Evolutionary conservation across 176 grass and related monocot species (phyloP).

Genomic region (Cenchrus fungigraminus): DNA sequence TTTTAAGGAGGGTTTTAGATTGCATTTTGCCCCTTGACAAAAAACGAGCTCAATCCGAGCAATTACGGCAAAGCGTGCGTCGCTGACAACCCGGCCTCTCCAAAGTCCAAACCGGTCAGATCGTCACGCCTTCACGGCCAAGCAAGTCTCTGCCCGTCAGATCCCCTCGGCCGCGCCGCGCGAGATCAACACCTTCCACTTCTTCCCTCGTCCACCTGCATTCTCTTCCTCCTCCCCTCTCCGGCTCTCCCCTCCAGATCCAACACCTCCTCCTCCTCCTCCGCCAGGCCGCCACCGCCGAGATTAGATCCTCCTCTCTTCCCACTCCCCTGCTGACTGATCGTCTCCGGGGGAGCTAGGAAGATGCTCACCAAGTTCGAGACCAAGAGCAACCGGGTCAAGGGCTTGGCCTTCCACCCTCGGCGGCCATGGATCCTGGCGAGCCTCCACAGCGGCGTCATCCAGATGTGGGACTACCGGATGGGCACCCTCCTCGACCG

Average conservation of each 20-base stretch:
- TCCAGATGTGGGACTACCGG: constrained; percentile 99
- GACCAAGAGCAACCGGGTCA: constrained; percentile 99
- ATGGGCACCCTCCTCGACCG: constrained; percentile 99
- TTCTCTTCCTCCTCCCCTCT: not conserved
- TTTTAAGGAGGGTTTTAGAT: too few relatives aligned
- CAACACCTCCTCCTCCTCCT: too few relatives aligned
- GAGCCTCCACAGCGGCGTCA: constrained; percentile 97
- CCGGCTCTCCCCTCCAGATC: not conserved
- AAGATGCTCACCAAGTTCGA: constrained; percentile 99
- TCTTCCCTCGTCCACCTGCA: not conserved
- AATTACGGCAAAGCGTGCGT: not conserved
- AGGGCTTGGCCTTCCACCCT: constrained; percentile 95
- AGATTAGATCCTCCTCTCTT: too few relatives aligned
- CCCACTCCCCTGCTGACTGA: too few relatives aligned
- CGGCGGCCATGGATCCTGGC: constrained; percentile 96
- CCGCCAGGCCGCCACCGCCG: too few relatives aligned
- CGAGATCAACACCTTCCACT: not conserved
- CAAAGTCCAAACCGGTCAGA: not conserved
- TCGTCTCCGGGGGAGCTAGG: constrained; percentile 14
- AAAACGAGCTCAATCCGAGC: too few relatives aligned
- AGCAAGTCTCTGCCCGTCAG: too few relatives aligned
- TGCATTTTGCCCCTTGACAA: too few relatives aligned
- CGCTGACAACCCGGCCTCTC: not conserved
- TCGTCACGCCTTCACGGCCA: not conserved
- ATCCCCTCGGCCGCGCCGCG: too few relatives aligned